Evolutionary conservation across 768 basidiomycete species (phyloP).

Genomic region (Boletus sp.): DNA sequence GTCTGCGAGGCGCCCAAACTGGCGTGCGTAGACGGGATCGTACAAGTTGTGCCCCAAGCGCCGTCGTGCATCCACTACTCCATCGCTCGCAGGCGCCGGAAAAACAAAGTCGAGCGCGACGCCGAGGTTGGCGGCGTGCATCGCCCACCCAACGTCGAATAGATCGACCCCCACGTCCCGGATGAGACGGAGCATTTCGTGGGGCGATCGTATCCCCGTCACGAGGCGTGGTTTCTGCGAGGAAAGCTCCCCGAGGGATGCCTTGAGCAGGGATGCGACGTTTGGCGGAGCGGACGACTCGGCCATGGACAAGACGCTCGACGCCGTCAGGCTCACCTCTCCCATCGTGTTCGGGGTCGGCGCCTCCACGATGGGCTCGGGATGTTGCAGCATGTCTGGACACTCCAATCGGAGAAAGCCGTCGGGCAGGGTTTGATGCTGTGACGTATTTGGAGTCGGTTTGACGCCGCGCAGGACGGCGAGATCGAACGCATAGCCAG

Average conservation of each 20-base stretch:
- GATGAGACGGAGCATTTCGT: constrained; percentile 71
- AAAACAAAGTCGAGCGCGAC: constrained; percentile 80
- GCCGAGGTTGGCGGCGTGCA: constrained; percentile 64
- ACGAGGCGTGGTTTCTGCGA: constrained; percentile 60
- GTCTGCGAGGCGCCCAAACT: constrained; percentile 57
- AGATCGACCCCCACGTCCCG: constrained; percentile 68
- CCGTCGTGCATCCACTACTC: not conserved
- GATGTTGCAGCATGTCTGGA: constrained; percentile 14
- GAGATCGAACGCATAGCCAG: constrained; percentile 73
- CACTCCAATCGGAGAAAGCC: constrained; percentile 13
- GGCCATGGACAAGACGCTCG: not conserved
- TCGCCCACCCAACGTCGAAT: constrained; percentile 74
- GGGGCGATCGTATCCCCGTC: constrained; percentile 58
- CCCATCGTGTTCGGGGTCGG: constrained; percentile 6
- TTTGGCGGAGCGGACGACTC: constrained; percentile 1
- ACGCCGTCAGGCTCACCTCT: not conserved
- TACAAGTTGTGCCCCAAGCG: constrained; percentile 74
- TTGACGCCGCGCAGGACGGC: constrained; percentile 41
- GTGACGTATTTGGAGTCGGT: constrained; percentile 13
- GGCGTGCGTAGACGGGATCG: constrained; percentile 50
- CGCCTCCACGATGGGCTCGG: constrained; percentile 5
- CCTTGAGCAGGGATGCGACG: constrained; percentile 46
- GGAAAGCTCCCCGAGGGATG: constrained; percentile 60
- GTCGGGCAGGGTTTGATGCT: constrained; percentile 13
- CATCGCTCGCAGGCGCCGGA: constrained; percentile 38